Conservation (phyloP, 179 eudicot species). For the Pouteria campechiana region DNA sequence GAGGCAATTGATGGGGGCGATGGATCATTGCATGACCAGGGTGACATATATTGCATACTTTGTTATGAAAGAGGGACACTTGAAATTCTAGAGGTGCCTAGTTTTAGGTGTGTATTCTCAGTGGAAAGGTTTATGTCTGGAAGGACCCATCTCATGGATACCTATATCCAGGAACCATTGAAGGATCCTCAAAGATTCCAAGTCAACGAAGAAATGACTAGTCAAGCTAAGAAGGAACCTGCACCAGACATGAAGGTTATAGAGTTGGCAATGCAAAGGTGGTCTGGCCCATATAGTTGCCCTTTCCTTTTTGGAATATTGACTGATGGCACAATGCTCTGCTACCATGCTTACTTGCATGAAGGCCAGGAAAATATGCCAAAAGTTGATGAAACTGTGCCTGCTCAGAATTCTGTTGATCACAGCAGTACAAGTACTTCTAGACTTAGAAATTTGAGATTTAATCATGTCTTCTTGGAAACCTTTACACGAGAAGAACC, state of each 20-base stretch:
- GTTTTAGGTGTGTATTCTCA: slow-evolving; percentile 60
- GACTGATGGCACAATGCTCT: slow-evolving; percentile 87
- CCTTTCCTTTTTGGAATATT: slow-evolving; percentile 83
- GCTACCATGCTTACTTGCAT: slow-evolving; percentile 82
- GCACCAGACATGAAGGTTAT: slow-evolving; percentile 50
- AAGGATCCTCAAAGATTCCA: slow-evolving; percentile 21
- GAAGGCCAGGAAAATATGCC: slow-evolving; percentile 63
- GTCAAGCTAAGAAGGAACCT: slow-evolving; percentile 62
- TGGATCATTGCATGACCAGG: slow-evolving; percentile 63
- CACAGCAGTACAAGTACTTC: slow-evolving; percentile 41
- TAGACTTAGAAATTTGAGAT: slow-evolving; percentile 83
- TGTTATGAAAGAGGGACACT: slow-evolving; percentile 80
- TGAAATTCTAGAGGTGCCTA: slow-evolving; percentile 87
- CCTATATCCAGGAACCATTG: slow-evolving; percentile 35
- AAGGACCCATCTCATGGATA: slow-evolving; percentile 55
- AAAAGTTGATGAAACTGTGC: slow-evolving; percentile 36
- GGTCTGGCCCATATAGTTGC: slow-evolving; percentile 72
- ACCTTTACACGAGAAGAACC: slow-evolving; percentile 71
- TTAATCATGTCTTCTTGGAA: slow-evolving; percentile 70
- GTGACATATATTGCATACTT: slow-evolving; percentile 74
- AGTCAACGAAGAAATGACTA: slow-evolving; percentile 22
- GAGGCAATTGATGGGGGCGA: slow-evolving; percentile 93
- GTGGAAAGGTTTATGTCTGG: slow-evolving; percentile 83
- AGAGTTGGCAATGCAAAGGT: slow-evolving; percentile 85
- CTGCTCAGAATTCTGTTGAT: slow-evolving; percentile 25